Conservation (phyloP, 2,329 filamentous ascomycete species). For the Cytospora paraplurivora region DNA sequence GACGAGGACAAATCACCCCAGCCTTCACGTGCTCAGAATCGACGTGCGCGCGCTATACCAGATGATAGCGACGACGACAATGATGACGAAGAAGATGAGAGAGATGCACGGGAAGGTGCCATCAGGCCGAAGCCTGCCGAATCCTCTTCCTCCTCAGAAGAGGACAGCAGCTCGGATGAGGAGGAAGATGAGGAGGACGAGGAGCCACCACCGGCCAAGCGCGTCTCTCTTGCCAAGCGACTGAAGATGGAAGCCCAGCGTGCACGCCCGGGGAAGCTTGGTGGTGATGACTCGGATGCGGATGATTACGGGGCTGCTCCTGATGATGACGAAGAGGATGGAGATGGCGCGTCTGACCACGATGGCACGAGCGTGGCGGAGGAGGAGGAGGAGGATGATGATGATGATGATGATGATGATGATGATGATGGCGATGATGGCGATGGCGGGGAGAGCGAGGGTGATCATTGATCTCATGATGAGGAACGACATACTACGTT, state of each 20-base stretch:
- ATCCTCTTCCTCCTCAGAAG: background rate
- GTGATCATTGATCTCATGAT: background rate
- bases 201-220: conserved; percentile 12
- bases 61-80: conserved; percentile 17
- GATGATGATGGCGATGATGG: conserved; percentile 6
- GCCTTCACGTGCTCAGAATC: background rate
- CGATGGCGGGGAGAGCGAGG: conserved; percentile 16
- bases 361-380: conserved; percentile 10
- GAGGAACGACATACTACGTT: background rate
- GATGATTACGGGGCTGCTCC: conserved; percentile 2
- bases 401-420: background rate
- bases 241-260: conserved; percentile 20
- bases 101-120: conserved; percentile 3
- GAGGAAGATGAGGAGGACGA: conserved; percentile 19
- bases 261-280: background rate
- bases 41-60: conserved; percentile 2
- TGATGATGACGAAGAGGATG: conserved; percentile 17
- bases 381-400: background rate
- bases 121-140: background rate
- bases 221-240: conserved; percentile 22
- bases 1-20: background rate
- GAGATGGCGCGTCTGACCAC: background rate
- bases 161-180: background rate
- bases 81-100: conserved; percentile 9
- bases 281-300: conserved; percentile 13